A percentile compares a stretch with the other conserved stretches of the same genome.
Evolutionary conservation across 164 flowering plant genomes (phyloP).

Genomic region (Vitis riparia): DNA sequence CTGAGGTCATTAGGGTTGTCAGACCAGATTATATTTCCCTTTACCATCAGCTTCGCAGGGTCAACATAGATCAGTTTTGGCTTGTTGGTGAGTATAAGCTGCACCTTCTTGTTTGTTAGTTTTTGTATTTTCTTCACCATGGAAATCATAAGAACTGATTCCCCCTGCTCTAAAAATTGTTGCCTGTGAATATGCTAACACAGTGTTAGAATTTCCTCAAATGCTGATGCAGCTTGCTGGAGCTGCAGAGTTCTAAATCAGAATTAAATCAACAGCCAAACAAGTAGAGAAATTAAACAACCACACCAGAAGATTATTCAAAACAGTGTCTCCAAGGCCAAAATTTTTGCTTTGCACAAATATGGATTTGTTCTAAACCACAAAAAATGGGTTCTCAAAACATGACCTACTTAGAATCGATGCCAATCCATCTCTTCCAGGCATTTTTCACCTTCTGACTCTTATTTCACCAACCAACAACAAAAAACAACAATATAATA

Average conservation of each 20-base stretch:
- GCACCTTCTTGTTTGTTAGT: conserved; percentile 92
- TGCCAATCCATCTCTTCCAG: neutral
- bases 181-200: conserved; percentile 56
- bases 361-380: no score
- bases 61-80: conserved; percentile 91
- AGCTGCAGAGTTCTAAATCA: no score
- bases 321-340: no score
- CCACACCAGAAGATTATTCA: no score
- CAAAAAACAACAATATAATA: neutral
- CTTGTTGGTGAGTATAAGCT: conserved; percentile 95
- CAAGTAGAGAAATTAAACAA: no score
- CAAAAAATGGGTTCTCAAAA: no score
- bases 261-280: no score
- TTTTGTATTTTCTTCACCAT: conserved; percentile 90
- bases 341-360: no score
- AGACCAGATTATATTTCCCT: conserved; percentile 90
- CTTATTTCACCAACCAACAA: neutral
- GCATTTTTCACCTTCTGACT: neutral
- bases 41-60: conserved; percentile 73
- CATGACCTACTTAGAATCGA: neutral
- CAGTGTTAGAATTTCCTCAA: no score
- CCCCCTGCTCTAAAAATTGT: conserved; percentile 95
- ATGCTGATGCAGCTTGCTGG: no score
- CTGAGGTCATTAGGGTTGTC: conserved; percentile 79
- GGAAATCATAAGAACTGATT: conserved; percentile 94